Conservation (phyloP, 805 yeast genomes). For the Brettanomyces sp. region DNA sequence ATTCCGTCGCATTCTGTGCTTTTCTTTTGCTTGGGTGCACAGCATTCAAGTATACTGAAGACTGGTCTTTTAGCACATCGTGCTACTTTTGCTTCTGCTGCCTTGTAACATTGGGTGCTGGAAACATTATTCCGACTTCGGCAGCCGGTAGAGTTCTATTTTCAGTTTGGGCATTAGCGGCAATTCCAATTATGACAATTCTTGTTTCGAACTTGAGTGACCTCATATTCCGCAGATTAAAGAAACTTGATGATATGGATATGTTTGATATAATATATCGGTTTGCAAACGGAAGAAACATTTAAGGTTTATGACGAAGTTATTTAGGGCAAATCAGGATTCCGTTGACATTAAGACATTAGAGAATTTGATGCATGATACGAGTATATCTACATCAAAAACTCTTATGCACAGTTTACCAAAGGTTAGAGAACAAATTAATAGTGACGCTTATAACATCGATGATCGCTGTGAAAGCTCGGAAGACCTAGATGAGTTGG, state of each 20-base stretch:
- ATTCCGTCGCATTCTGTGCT: conserved; percentile 35
- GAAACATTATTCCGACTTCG: conserved; percentile 56
- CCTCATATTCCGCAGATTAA: conserved; percentile 29
- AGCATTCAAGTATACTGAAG: conserved; percentile 49
- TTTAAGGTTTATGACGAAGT: conserved; percentile 2
- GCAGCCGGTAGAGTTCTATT: conserved; percentile 67
- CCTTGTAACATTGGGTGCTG: conserved; percentile 78
- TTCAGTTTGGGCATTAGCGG: conserved; percentile 70
- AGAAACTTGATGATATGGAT: conserved; percentile 10
- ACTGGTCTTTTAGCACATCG: conserved; percentile 63
- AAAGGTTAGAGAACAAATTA: not conserved
- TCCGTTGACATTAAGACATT: conserved; percentile 1
- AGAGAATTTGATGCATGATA: conserved; percentile 6
- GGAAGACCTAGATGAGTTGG: not conserved
- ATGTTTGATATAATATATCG: conserved; percentile 9
- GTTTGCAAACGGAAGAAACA: conserved; percentile 4
- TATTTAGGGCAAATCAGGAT: conserved; percentile 1
- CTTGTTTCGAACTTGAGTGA: conserved; percentile 69
- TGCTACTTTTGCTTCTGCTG: conserved; percentile 73
- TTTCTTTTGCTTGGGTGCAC: conserved; percentile 73
- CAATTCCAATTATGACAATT: conserved; percentile 83
- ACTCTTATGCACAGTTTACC: too few relatives aligned
- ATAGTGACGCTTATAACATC: not conserved
- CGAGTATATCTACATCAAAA: not conserved
- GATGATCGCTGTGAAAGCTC: not conserved